A percentile compares a stretch with the other conserved stretches of the same genome.
phyloP scores from a whole-genome alignment of 495 filamentous ascomycete genomes.

The Aspergillus panamensis region DNA sequence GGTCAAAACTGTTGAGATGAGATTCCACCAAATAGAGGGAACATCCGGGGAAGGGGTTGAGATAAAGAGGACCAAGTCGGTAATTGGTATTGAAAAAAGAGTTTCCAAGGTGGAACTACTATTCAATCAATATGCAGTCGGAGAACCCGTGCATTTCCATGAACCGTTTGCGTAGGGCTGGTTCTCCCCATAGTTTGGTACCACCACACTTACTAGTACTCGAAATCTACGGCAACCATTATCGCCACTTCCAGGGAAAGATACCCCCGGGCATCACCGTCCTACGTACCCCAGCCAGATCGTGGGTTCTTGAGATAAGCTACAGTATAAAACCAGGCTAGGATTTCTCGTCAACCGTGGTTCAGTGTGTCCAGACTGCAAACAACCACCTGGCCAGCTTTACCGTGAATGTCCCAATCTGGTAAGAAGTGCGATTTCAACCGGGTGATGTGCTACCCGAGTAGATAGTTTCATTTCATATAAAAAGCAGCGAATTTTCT shows the following conservation, averaged over 20 bases:
- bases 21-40: background rate
- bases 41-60: background rate
- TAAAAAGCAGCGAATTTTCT: too few relatives aligned
- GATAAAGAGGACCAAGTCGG: background rate
- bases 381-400: too few relatives aligned
- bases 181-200: background rate
- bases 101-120: background rate
- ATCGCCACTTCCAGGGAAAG: background rate
- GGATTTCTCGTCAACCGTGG: background rate
- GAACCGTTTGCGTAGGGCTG: background rate
- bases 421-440: too few relatives aligned
- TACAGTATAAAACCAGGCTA: background rate
- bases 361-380: too few relatives aligned
- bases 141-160: background rate
- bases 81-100: background rate
- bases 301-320: too few relatives aligned
- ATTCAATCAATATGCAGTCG: slow-evolving; percentile 2
- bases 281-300: background rate
- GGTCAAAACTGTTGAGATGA: background rate
- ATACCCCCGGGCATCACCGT: background rate
- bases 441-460: too few relatives aligned
- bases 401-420: too few relatives aligned
- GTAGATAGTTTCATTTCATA: too few relatives aligned
- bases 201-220: background rate
- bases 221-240: too few relatives aligned